Percentiles rank a stretch among this genome's conserved stretches.
Conservation (phyloP, 352 stramenopile species). For the Peronospora belbahrii region DNA sequence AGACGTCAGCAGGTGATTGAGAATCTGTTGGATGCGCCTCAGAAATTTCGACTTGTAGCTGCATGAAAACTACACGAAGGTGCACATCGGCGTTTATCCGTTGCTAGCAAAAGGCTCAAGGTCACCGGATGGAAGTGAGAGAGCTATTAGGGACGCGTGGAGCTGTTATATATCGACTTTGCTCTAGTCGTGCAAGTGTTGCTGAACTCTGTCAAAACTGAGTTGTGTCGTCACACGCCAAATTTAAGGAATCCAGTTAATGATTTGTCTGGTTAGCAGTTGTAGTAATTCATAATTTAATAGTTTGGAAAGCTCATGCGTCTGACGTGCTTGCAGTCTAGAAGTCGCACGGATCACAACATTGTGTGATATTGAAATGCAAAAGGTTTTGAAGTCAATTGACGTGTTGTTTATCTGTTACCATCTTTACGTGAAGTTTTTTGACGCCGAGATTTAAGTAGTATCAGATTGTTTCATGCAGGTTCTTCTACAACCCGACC, state of each 20-base stretch:
- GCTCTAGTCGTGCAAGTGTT: neutral
- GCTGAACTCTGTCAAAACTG: neutral
- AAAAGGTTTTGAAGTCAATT: too few relatives aligned
- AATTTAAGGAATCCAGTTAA: too few relatives aligned
- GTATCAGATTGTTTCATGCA: too few relatives aligned
- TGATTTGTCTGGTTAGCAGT: neutral
- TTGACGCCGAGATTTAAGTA: too few relatives aligned
- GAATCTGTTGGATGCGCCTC: neutral
- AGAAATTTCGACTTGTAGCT: conserved; percentile 4
- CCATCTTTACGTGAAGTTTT: too few relatives aligned
- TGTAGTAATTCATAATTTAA: conserved; percentile 28
- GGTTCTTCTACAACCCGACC: too few relatives aligned
- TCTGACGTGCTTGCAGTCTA: too few relatives aligned
- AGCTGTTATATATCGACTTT: neutral
- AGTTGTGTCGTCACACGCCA: neutral
- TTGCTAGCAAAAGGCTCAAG: conserved; percentile 7
- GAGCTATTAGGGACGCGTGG: neutral
- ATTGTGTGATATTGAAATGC: too few relatives aligned
- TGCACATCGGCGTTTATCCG: conserved; percentile 3
- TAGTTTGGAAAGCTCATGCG: conserved; percentile 1
- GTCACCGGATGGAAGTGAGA: conserved; percentile 26
- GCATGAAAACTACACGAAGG: conserved; percentile 12
- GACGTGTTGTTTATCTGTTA: too few relatives aligned
- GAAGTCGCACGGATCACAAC: too few relatives aligned
- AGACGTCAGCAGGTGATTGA: conserved; percentile 4